Base-by-base conservation (phyloP, 768 basidiomycete genomes). In the Auriscalpium vulgare region DNA sequence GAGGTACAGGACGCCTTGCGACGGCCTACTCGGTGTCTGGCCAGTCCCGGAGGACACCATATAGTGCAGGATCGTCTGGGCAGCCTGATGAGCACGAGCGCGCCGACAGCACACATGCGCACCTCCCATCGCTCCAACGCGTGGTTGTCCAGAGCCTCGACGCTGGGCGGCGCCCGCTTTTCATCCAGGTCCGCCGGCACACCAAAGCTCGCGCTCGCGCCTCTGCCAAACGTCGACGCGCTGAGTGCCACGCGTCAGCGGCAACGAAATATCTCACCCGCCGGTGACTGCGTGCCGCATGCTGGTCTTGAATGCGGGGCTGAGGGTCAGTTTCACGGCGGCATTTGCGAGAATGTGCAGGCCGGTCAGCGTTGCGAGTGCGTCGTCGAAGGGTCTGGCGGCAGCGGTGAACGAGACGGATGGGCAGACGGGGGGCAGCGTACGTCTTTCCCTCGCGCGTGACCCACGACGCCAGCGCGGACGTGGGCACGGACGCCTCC, bases 1-100 rank as follows among this genome's bases (percentile, higher is more conserved):
- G 8, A 98, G 78, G 65, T 83, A 87, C 9, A 95, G 74, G 13
- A 98, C 94, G 17, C 85, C 88, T 59, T 84, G 82, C 0, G 89
- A 89, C 7, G 94, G 92, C 66, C 81, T 83, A 8, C 84, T 73
- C 23, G 88, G 82, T 38, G 79, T 74, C 66, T 88, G 82, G n/a
- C 84, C 90, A 34, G 82, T 83, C 11, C 85, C 90, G 36, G 89
- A 95, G 9, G 91, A 94, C 4, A 99, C 97, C 94, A 99, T 97
- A 67, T 91, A 98, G 70, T 97, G 93, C 46, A 98, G 78, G 64
- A 98, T 95, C 0, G 92, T 94, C 94, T 98, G 59, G 35, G 47
- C 46, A 21, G 29, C 4, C 9, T 35, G 40, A 61, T 11, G 47
- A 47, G 48, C 44, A 21, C 51, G 55, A 36, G 10, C 29, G 43